These are phyloP conservation scores for Ceratobasidium sp. DNA, from an alignment of 1,284 basidiomycete species.

Conservation along the genomic window DNA sequence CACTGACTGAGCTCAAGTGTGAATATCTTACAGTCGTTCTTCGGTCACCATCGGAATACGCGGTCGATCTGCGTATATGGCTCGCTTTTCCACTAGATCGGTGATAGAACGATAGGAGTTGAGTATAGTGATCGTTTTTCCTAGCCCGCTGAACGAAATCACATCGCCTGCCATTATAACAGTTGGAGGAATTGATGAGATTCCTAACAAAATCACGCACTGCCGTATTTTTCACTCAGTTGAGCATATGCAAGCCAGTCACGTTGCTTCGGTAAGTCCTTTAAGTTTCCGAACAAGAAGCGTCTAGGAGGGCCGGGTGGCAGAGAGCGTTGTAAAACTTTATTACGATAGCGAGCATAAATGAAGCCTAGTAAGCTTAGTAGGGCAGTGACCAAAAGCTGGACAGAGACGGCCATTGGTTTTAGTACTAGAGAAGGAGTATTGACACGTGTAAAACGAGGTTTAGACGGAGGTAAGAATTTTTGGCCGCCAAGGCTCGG, in stretches of 20 bases:
- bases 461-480: background rate
- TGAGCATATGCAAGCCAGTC: slow-evolving; percentile 35
- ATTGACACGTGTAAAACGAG: background rate
- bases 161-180: slow-evolving; percentile 56
- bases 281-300: slow-evolving; percentile 34
- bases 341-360: background rate
- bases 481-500: background rate
- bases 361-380: background rate
- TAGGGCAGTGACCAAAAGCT: background rate
- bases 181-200: background rate
- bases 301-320: slow-evolving; percentile 28
- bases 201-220: background rate
- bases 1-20: background rate
- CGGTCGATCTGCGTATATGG: slow-evolving; percentile 64
- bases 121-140: slow-evolving; percentile 65
- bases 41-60: slow-evolving; percentile 23
- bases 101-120: slow-evolving; percentile 62
- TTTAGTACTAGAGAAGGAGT: no score
- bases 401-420: background rate
- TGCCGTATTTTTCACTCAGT: slow-evolving; percentile 14
- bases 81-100: slow-evolving; percentile 64
- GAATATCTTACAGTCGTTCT: slow-evolving; percentile 9
- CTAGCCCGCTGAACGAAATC: slow-evolving; percentile 65
- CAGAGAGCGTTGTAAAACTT: background rate
- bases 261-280: slow-evolving; percentile 12